Conservation (phyloP, 805 yeast genomes). For the Danielozyma ontarioensis region DNA sequence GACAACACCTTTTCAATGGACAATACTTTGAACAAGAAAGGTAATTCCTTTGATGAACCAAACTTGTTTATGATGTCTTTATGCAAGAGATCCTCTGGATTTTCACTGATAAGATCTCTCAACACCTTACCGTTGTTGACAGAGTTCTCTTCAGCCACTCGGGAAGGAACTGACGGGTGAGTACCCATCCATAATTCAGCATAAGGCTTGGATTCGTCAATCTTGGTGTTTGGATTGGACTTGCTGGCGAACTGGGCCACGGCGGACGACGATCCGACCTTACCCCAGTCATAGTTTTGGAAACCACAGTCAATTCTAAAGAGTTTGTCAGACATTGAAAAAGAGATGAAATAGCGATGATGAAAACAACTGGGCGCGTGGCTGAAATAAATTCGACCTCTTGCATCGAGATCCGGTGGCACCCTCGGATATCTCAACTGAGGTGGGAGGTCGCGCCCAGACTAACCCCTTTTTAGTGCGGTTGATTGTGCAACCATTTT, state of each 20-base stretch:
- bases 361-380: not conserved
- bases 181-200: slow-evolving; percentile 99
- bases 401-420: too few species aligned
- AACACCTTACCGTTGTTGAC: slow-evolving; percentile 47
- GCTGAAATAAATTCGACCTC: not conserved
- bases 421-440: too few species aligned
- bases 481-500: too few species aligned
- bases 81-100: slow-evolving; percentile 61
- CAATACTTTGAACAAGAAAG: slow-evolving; percentile 89
- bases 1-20: slow-evolving; percentile 89
- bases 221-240: slow-evolving; percentile 54
- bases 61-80: slow-evolving; percentile 55
- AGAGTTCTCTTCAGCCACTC: slow-evolving; percentile 35
- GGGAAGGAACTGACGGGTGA: slow-evolving; percentile 86
- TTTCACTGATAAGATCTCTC: slow-evolving; percentile 56
- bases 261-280: slow-evolving; percentile 75
- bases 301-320: slow-evolving; percentile 50
- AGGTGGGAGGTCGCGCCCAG: too few species aligned
- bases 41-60: slow-evolving; percentile 66
- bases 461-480: too few species aligned
- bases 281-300: slow-evolving; percentile 80
- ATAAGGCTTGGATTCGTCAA: slow-evolving; percentile 78
- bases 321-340: slow-evolving; percentile 19
- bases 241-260: slow-evolving; percentile 83
- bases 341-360: not conserved